These are phyloP conservation scores for Aspergillus brasiliensis DNA, from an alignment of 2,329 filamentous ascomycete genomes.

Conservation along the genomic window DNA sequence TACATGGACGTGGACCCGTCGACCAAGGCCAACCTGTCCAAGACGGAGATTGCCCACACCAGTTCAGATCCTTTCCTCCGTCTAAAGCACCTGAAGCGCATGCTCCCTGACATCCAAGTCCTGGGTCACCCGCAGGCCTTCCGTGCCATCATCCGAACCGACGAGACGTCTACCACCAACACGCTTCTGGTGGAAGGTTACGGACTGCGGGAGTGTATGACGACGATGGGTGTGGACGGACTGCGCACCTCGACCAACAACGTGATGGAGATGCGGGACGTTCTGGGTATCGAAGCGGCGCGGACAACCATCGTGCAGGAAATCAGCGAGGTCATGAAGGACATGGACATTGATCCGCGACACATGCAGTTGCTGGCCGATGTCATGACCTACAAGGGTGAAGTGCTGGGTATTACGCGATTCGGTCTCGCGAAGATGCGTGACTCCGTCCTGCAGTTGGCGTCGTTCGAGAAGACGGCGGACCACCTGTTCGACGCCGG, in stretches of 20 bases:
- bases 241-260: conserved; percentile 76
- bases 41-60: conserved; percentile 46
- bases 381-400: conserved; percentile 98
- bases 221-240: conserved; percentile 85
- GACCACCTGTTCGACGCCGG: conserved; percentile 97
- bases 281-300: conserved; percentile 94
- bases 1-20: conserved; percentile 57
- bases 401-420: conserved; percentile 92
- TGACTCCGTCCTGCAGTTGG: conserved; percentile 88
- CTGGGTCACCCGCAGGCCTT: conserved; percentile 84
- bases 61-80: conserved; percentile 55
- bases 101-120: conserved; percentile 80
- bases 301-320: conserved; percentile 85
- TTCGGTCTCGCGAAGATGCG: conserved; percentile 97
- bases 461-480: conserved; percentile 96
- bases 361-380: conserved; percentile 98
- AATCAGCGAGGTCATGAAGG: conserved; percentile 84
- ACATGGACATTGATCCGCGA: conserved; percentile 94
- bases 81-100: conserved; percentile 81
- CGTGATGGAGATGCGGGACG: conserved; percentile 83
- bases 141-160: conserved; percentile 85
- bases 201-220: conserved; percentile 86
- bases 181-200: conserved; percentile 92
- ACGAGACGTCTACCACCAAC: conserved; percentile 66
- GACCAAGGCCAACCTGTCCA: conserved; percentile 38